Base-by-base conservation (phyloP, 2,329 filamentous ascomycete genomes). In the Geoglossum cookeanum region DNA sequence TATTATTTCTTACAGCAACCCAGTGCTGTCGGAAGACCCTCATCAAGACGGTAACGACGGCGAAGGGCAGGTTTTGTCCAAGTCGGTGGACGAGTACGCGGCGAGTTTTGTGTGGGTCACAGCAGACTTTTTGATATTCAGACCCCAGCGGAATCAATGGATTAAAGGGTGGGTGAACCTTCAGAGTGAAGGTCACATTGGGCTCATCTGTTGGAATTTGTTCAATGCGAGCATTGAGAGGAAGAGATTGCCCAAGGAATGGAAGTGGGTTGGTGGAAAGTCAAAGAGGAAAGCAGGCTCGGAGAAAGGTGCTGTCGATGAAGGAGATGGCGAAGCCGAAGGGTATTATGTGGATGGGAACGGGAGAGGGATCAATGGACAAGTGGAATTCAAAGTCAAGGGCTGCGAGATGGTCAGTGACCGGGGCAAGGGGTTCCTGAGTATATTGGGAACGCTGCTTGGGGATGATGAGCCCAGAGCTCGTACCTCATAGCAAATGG, bases 141-240 rank as follows among this genome's bases (percentile, higher is more conserved):
- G 84, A 35, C 91, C 92, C 0, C 74, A 77, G 56, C 78, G 79
- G 51, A 86, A 87, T 39, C 80, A 82, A 7, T 81, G 78, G 69
- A 78, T 97, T 66, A 83, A 90, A 62, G 92, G 88, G 9, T 83
- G 78, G 62, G 78, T 96, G 58, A 92, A 91, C 64, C 75, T 96
- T 33, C 87, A 94, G 67, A 91, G 85, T 53, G 87, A 92, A 63
- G 88, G 87, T 5, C 88, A 96, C 66, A 77, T 98, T 5, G 90
- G 91, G 22, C 78, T 96, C 2, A 81, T 94, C 9, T 92, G 88
- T 68, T 90, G 88, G 71, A 91, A 91, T 68, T 80, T 88, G 62
- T 97, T 97, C 75, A 94, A 92, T 63, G 87, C 91, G 1, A 87
- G 84, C 48, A 86, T 98, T 59, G 85, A 91, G 64, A 77, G 83